Conservation (phyloP, 2,329 filamentous ascomycete species). For the Trichoderma sp. region DNA sequence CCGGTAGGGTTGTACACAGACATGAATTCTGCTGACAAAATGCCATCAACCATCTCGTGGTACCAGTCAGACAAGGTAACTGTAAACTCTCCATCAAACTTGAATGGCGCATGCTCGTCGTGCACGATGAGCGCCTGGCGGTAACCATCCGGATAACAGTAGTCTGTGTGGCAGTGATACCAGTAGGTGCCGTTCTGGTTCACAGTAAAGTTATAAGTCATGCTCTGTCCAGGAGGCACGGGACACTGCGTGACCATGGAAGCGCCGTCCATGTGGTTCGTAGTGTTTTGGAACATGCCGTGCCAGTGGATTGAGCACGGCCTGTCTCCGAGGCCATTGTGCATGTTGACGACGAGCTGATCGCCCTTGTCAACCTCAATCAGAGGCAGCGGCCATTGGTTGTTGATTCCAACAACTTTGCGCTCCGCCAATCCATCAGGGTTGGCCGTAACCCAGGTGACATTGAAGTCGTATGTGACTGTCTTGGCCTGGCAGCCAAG, state of each 20-base stretch:
- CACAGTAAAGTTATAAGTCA: conserved; percentile 61
- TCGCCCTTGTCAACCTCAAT: conserved; percentile 59
- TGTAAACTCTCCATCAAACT: conserved; percentile 56
- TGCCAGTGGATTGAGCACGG: conserved; percentile 60
- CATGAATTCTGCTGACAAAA: conserved; percentile 34
- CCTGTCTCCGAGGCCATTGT: conserved; percentile 51
- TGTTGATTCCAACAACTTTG: conserved; percentile 65
- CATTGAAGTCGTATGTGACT: conserved; percentile 59
- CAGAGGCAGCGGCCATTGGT: conserved; percentile 62
- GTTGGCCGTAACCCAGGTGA: conserved; percentile 61
- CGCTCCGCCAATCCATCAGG: conserved; percentile 60
- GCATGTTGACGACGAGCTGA: conserved; percentile 48
- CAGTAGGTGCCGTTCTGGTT: conserved; percentile 62
- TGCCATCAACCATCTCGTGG: conserved; percentile 50
- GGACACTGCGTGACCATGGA: conserved; percentile 58
- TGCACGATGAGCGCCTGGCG: conserved; percentile 58
- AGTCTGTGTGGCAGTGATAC: conserved; percentile 57
- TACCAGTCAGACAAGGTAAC: conserved; percentile 64
- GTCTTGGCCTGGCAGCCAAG: conserved; percentile 35
- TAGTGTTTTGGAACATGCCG: conserved; percentile 61
- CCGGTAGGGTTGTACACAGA: conserved; percentile 46
- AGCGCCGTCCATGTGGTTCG: conserved; percentile 62
- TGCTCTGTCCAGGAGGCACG: conserved; percentile 52
- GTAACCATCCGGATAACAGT: conserved; percentile 23
- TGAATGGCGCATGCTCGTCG: conserved; percentile 52